These are phyloP conservation scores for Lobosporangium transversale DNA, from an alignment of 192 early-diverging fungal species.

Conservation along the genomic window DNA sequence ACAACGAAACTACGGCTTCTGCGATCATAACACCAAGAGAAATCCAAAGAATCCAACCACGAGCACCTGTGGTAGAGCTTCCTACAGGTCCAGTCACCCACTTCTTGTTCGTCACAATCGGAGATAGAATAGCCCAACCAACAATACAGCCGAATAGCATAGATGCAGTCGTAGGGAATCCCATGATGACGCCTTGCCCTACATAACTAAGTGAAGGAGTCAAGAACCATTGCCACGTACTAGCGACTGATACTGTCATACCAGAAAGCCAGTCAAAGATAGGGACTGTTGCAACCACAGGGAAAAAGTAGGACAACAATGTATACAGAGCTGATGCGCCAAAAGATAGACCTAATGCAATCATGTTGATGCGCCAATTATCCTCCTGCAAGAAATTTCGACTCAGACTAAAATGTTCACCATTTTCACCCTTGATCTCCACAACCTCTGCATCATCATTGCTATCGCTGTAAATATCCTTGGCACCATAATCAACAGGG, in stretches of 20 bases:
- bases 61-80: slow-evolving; percentile 76
- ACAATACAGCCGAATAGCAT: slow-evolving; percentile 77
- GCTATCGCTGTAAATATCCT: not conserved
- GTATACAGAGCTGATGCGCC: slow-evolving; percentile 70
- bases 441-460: slow-evolving; percentile 6
- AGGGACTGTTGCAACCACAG: slow-evolving; percentile 63
- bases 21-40: slow-evolving; percentile 85
- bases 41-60: slow-evolving; percentile 86
- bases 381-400: slow-evolving; percentile 56
- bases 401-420: slow-evolving; percentile 34
- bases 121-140: slow-evolving; percentile 83
- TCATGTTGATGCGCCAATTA: slow-evolving; percentile 70
- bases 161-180: slow-evolving; percentile 75
- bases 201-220: slow-evolving; percentile 80
- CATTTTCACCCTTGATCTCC: slow-evolving; percentile 38
- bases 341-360: slow-evolving; percentile 64
- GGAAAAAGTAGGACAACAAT: slow-evolving; percentile 69
- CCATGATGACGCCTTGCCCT: slow-evolving; percentile 87
- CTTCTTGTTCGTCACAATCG: slow-evolving; percentile 66
- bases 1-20: slow-evolving; percentile 71
- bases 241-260: slow-evolving; percentile 59
- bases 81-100: slow-evolving; percentile 78
- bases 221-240: slow-evolving; percentile 75
- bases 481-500: slow-evolving; percentile 4
- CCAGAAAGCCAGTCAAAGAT: slow-evolving; percentile 67